Evolutionary conservation across 805 yeast genomes (phyloP), one percentile per base, ranked within the genome.

Genomic region (Candida arabinofermentans): DNA sequence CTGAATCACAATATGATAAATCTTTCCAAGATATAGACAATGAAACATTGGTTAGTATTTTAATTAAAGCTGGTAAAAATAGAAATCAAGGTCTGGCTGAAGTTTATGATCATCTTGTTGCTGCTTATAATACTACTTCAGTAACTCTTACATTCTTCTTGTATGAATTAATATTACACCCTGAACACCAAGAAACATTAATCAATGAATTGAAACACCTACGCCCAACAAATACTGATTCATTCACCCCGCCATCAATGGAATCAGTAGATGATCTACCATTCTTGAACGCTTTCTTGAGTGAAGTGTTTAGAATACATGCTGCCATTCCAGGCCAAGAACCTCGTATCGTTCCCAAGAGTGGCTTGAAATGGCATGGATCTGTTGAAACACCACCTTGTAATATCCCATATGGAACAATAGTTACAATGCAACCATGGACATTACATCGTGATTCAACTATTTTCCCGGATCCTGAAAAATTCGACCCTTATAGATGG

Each of bases 401-500:
- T 13, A 24, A 49, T 41, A 43, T 78, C 12, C 82, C 84, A 1
- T 55, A 45, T 19, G 76, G 77, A 0, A 77, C 81, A 0, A 58
- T 67, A 5, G 74, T 80, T 4, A 73, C 83, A 1, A 69, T 73
- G 41, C 83, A 76, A 51, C 85, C 86, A 6, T 79, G 70, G 59
- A 67, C 81, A 3, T 46, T 77, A 35, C 86, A 80, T 49, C 66
- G 81, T 19, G 70, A 70, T 33, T 57, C 59, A 10, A 30, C 42
- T 0, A 69, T 75, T 3, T 80, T 75, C 51, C 72, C 77, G 2
- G 55, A 70, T 10, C 37, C 37, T n/a, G 37, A 34, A 5, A 37
- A 31, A 4, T 53, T 48, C 33, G 32, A 50, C 18, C 86, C 86
- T 2, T 79, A 75, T 39, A 63, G 89, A 46, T 83, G 90, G 90